Base-by-base conservation (phyloP, 495 filamentous ascomycete genomes). In the Podospora didyma region DNA sequence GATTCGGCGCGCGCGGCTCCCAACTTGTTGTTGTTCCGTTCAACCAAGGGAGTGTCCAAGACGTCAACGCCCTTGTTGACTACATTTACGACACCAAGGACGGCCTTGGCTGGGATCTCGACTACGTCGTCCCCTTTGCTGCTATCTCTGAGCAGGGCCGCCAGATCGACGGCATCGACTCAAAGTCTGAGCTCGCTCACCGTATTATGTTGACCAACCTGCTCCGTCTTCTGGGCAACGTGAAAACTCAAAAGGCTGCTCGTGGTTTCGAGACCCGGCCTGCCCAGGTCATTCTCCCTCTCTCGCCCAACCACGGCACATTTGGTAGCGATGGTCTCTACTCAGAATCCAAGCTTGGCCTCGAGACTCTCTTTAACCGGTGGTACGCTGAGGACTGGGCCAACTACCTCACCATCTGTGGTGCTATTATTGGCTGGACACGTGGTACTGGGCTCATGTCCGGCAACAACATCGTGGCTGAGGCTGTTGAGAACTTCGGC, bases 131-230 rank as follows among this genome's bases (percentile, higher is more conserved):
- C 55, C 94, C 94, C 12, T 99, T 99, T 70, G 94, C 94, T 55
- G 94, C 94, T 58, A 97, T 99, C 55, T 88, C 95, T 1, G 93
- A 97, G 74, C 96, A 96, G 65, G 94, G 94, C 44, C 94, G 95
- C 58, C 93, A 99, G 74, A 97, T 99, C 58, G 94, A 97, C 66
- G 87, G 85, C 60, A 90, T 99, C 59, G 94, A 99, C 76, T 96
- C 92, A 55, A 96, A 96, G 75, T 97, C 95, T 1, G 94, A 99
- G 77, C 85, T 97, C 58, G 95, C 95, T 58, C 95, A 97, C 70
- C 90, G 94, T 53, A 96, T 99, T 75, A 99, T 99, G 94, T 79
- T 99, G 73, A 99, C 94, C 56, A 99, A 99, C 68, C 78, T 97
- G 2, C 80, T 97, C 51, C 87, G 94, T 49, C 85, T 99, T 45